Conservation (phyloP, 257 asterid genomes). For the Lycium barbarum region DNA sequence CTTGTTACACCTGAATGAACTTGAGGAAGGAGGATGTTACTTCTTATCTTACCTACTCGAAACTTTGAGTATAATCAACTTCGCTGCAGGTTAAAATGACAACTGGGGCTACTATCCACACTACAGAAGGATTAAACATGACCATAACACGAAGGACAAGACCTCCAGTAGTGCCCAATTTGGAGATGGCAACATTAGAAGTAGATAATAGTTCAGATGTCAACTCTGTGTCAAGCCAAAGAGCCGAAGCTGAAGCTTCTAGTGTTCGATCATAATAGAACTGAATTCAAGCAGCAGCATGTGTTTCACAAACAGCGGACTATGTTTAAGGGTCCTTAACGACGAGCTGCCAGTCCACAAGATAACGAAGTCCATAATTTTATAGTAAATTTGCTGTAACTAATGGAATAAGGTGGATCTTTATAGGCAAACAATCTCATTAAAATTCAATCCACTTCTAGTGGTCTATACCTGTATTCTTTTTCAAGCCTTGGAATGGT, state of each 20-base stretch:
- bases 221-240: constrained; percentile 46
- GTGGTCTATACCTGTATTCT: constrained; percentile 7
- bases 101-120: constrained; percentile 98
- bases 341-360: neutral
- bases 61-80: neutral
- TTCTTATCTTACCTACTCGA: neutral
- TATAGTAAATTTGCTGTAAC: neutral
- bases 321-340: neutral
- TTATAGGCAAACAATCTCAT: neutral
- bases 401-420: neutral
- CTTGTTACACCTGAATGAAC: neutral
- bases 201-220: constrained; percentile 44
- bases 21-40: neutral
- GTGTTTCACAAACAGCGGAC: neutral
- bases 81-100: constrained; percentile 86
- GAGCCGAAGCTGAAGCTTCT: constrained; percentile 54
- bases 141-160: constrained; percentile 73
- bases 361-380: neutral
- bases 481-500: neutral
- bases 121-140: constrained; percentile 90
- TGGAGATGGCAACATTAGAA: constrained; percentile 54
- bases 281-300: neutral
- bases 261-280: constrained; percentile 45
- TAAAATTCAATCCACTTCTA: neutral
- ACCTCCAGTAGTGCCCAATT: constrained; percentile 66